Base-by-base conservation (phyloP, 129 eudicot genomes). In the Lactuca sativa region DNA sequence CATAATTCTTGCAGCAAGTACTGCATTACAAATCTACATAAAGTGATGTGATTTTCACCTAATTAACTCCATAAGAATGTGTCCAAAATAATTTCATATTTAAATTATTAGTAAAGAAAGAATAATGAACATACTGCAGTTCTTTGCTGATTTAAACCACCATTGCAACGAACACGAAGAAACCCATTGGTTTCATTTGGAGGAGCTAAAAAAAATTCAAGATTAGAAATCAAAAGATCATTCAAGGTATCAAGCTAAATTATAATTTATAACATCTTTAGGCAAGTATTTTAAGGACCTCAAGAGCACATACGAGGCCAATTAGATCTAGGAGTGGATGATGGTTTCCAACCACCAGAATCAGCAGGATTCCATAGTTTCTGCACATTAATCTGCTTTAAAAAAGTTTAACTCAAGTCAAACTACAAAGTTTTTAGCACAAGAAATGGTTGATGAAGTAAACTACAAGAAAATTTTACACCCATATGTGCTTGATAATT, bases 1-100 rank as follows among this genome's bases (percentile, higher is more conserved):
- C 97, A 93, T 86, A 57, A 93, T 90, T 73, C 99, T 79, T 16
- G 99, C 97, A 81, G 99, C 99, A 64, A 93, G 95, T 73, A 93
- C 99, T 31, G 99, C 99, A 70, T 93, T 90, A 69, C 95, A 86
- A 12, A 93, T 93, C 99, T 93, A 71, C 71, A 77, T 70, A 34
- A 64, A 62, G 47, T 37, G 11, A 65, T 59, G 32, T 40, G 60
- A 44, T 34, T 58, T 47, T 43, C 37, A n/a, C 40, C 34, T 67
- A 32, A 33, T 31, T 53, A 66, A 57, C 79, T 53, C 32, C 66
- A 63, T 56, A 18, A 13, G 4, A 55, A 41, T 44, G 37, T 59
- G 36, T 67, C 53, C 52, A 66, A 67, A 54, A 47, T 10, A 44
- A 13, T 44, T 4, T 44, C 4, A 44, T 6, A 6, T 37, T 6